These are phyloP conservation scores for Puccinia coronata DNA, from an alignment of 1,284 basidiomycete species.

Conservation along the genomic window DNA sequence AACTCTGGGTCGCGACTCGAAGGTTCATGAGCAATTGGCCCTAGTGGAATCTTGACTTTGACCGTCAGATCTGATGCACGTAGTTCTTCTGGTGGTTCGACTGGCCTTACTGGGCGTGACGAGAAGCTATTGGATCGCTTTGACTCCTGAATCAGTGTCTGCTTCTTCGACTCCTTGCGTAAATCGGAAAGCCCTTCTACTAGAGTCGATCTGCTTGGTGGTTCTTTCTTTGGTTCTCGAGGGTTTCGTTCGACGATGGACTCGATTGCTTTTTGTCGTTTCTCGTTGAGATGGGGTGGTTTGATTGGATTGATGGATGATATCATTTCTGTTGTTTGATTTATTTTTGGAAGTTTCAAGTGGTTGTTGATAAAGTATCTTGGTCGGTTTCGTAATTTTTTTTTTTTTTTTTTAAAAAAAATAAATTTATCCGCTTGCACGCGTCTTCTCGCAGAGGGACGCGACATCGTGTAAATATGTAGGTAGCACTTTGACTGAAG, in stretches of 20 bases:
- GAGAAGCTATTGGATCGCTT: conserved; percentile 7
- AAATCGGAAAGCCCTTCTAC: conserved; percentile 13
- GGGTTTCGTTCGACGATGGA: background rate
- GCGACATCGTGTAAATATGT: no score
- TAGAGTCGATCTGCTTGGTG: background rate
- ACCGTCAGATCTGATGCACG: conserved; percentile 72
- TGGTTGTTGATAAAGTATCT: background rate
- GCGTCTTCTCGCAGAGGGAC: background rate
- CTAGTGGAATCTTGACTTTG: conserved; percentile 71
- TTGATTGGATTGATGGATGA: background rate
- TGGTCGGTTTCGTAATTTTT: background rate
- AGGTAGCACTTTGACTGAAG: no score
- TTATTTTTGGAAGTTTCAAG: background rate
- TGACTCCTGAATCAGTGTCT: background rate
- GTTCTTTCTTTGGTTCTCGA: background rate
- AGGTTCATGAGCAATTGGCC: conserved; percentile 70
- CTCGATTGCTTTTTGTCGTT: background rate
- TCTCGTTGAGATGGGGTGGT: background rate
- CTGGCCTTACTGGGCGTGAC: background rate
- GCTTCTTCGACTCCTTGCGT: conserved; percentile 27
- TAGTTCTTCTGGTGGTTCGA: conserved; percentile 18
- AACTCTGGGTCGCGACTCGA: conserved; percentile 72
- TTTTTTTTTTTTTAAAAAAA: no score
- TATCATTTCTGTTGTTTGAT: background rate
- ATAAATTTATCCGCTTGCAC: no score